Percentiles rank a stretch among this genome's conserved stretches.
Evolutionary conservation across 1,284 basidiomycete genomes (phyloP).

Genomic region (Taiwanofungus camphoratus): DNA sequence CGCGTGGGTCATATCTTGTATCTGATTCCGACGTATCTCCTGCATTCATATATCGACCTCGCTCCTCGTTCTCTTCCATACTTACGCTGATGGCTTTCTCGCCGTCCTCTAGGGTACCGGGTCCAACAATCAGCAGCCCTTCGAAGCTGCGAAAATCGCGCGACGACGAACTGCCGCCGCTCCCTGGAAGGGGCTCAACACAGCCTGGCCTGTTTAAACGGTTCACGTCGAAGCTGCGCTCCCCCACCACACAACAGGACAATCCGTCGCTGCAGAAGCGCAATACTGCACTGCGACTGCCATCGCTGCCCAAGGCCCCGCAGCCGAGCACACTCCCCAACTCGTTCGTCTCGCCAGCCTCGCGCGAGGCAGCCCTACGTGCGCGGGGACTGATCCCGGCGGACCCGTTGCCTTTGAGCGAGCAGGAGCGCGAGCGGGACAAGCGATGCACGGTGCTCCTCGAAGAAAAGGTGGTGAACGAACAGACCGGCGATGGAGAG

Average conservation of each 20-base stretch:
- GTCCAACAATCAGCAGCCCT: no score
- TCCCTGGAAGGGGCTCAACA: not conserved
- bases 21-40: not conserved
- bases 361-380: constrained; percentile 27
- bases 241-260: constrained; percentile 4
- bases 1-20: not conserved
- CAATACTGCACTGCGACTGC: constrained; percentile 15
- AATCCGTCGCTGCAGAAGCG: constrained; percentile 3
- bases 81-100: not conserved
- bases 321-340: constrained; percentile 18
- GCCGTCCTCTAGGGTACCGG: not conserved
- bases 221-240: constrained; percentile 16
- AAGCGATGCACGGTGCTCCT: constrained; percentile 20
- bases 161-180: not conserved
- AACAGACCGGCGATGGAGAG: constrained; percentile 9
- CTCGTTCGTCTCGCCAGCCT: constrained; percentile 22
- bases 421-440: constrained; percentile 29
- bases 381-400: constrained; percentile 26
- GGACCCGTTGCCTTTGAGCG: constrained; percentile 21
- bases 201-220: constrained; percentile 14
- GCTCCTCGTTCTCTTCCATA: no score
- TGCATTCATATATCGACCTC: not conserved
- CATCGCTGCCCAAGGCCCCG: constrained; percentile 15
- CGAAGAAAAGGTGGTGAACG: constrained; percentile 7
- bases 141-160: not conserved